phyloP scores from a whole-genome alignment of 2,329 filamentous ascomycete species.

The Fusarium sp. region DNA sequence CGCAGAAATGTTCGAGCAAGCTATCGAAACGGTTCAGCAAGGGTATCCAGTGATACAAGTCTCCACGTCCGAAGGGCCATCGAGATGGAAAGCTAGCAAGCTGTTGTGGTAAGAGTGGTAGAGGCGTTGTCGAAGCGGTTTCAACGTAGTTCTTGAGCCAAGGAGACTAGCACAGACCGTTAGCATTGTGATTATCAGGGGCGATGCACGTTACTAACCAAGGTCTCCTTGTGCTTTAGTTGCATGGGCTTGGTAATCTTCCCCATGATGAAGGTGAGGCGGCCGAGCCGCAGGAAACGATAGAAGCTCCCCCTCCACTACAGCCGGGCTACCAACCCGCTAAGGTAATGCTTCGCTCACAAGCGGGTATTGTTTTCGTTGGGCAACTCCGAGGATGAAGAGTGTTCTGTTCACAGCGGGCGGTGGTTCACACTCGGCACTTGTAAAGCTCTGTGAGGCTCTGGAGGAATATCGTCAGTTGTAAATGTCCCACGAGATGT shows the following conservation, averaged over 20 bases:
- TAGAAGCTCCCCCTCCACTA: conserved; percentile 67
- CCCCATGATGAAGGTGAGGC: conserved; percentile 69
- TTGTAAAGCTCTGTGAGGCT: conserved; percentile 19
- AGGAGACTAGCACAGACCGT: conserved; percentile 71
- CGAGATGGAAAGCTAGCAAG: conserved; percentile 83
- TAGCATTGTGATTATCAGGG: conserved; percentile 35
- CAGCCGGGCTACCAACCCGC: conserved; percentile 50
- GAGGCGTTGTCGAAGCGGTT: conserved; percentile 70
- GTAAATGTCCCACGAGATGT: conserved; percentile 1
- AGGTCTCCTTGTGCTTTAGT: conserved; percentile 71
- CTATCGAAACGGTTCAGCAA: conserved; percentile 92
- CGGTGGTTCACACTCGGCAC: conserved; percentile 16
- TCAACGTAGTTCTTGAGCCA: conserved; percentile 85
- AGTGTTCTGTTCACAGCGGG: conserved; percentile 19
- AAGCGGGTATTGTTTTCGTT: conserved; percentile 46
- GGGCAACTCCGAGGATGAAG: conserved; percentile 44
- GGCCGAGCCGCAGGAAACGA: conserved; percentile 64
- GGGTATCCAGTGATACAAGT: conserved; percentile 98
- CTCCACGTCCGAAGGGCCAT: conserved; percentile 96
- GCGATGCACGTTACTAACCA: conserved; percentile 57
- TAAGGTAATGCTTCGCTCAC: conserved; percentile 52
- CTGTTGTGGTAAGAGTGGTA: conserved; percentile 79
- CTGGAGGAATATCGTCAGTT: conserved; percentile 2
- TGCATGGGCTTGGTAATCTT: conserved; percentile 75
- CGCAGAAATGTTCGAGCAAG: conserved; percentile 82